Base-by-base conservation (phyloP, 73 alveolate genomes). In the Symbiodinium natans region DNA sequence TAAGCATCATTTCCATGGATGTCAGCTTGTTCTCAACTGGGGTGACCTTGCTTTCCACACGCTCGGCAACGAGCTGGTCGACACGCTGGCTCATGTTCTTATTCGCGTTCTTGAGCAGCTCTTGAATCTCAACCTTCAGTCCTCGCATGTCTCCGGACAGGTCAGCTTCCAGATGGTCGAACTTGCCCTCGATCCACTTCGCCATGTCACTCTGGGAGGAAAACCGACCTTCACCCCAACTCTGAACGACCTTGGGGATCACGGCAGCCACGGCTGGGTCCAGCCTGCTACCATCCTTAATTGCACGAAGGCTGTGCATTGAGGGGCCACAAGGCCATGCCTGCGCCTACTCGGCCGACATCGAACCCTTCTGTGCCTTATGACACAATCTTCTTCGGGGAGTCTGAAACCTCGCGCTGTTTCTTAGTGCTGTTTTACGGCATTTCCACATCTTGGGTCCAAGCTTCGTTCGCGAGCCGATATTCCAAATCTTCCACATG, bases 101-200 rank as follows among this genome's bases (percentile, higher is more conserved):
- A 36, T 63, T 63, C 40, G 80, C 80, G 33, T 63, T 63, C 36
- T 63, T 63, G 80, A 63, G 80, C 80, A 63, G 80, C 80, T 63
- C 80, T 36, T 63, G 80, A 27, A 63, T 63, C 80, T 63, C 80
- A 27, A 29, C 80, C 33, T 63, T 63, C 27, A 63, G 27, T 9
- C 80, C 80, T 63, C 80, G 80, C 80, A 63, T 63, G 36, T 63
- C 80, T 63, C 80, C 80, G 36, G 80, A 63, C 38, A 63, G 80
- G 80, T 63, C 80, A 29, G 80, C 80, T 63, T 63, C 80, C 2
- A 63, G 80, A 36, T 63, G 29, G 80, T 63, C 80, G 36, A 63
- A 63, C 80, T 63, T 63, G 80, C 80, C 80, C 10, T 63, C 80
- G 80, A 63, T 63, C 80, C 80, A 63, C 80, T 63, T 63, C 36